Percentiles rank a stretch among this genome's conserved stretches.
phyloP scores from a whole-genome alignment of 805 yeast genomes.

The Kuraishia borneana region DNA sequence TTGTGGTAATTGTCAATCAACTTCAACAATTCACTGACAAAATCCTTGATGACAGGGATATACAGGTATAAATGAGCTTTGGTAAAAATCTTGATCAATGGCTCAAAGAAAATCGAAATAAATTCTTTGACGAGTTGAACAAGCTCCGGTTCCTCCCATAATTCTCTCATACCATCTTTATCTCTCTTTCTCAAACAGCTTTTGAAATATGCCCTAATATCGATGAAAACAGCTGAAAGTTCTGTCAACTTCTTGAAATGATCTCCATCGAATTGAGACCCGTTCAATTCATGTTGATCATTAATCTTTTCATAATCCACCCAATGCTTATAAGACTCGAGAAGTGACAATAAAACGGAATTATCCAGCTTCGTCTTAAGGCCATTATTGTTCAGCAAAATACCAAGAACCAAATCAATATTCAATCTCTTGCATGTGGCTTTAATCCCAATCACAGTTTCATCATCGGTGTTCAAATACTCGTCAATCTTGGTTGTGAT shows the following conservation, averaged over 20 bases:
- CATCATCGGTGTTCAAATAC: conserved; percentile 12
- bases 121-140: conserved; percentile 66
- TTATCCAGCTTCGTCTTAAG: conserved; percentile 5
- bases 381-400: conserved; percentile 14
- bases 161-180: conserved; percentile 57
- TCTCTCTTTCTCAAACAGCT: conserved; percentile 61
- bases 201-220: conserved; percentile 51
- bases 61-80: conserved; percentile 57
- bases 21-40: conserved; percentile 54
- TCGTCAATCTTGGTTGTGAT: conserved; percentile 16
- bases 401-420: conserved; percentile 12
- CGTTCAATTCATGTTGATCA: neutral
- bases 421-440: conserved; percentile 15
- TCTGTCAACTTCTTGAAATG: conserved; percentile 7
- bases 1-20: conserved; percentile 39
- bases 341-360: conserved; percentile 6
- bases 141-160: conserved; percentile 82
- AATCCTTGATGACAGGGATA: conserved; percentile 48
- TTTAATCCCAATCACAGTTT: conserved; percentile 16
- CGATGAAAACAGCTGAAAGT: conserved; percentile 35
- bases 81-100: conserved; percentile 57
- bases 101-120: conserved; percentile 62
- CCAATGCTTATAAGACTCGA: conserved; percentile 10
- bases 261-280: neutral
- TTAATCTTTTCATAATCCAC: conserved; percentile 1